Evolutionary conservation across 495 filamentous ascomycete genomes (phyloP).

Genomic region (Friedmanniomyces simplex): DNA sequence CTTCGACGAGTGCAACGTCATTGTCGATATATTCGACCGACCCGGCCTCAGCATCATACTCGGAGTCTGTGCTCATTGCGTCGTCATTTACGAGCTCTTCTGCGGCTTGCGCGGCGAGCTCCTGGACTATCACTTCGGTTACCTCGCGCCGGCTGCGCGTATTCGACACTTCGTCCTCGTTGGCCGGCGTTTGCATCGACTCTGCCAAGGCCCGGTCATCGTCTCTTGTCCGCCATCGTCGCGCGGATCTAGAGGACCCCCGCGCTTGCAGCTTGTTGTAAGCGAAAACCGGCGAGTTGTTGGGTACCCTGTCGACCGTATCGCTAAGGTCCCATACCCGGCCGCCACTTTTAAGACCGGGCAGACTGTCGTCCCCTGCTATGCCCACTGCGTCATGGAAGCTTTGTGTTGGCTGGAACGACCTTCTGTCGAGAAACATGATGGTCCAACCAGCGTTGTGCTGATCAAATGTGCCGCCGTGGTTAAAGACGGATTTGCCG

Average conservation of each 20-base stretch:
- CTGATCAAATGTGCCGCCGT: conserved; percentile 5
- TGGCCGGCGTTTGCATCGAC: too few species aligned
- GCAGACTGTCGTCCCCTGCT: not conserved
- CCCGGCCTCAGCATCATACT: not conserved
- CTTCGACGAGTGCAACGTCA: conserved; percentile 1
- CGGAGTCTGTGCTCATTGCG: not conserved
- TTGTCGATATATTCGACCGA: not conserved
- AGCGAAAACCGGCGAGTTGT: conserved; percentile 6
- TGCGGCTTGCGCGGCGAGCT: not conserved
- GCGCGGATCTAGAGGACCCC: not conserved
- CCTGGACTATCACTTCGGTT: not conserved
- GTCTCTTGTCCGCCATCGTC: not conserved
- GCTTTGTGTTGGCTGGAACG: conserved; percentile 13
- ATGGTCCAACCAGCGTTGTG: conserved; percentile 26
- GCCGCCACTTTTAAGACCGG: not conserved
- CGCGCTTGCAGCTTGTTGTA: not conserved
- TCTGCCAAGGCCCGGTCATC: too few species aligned
- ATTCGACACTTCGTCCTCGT: not conserved
- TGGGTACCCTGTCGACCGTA: conserved; percentile 3
- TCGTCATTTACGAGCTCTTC: conserved; percentile 1
- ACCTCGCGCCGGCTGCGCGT: not conserved
- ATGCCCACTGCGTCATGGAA: conserved; percentile 8
- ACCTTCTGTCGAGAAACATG: conserved; percentile 29
- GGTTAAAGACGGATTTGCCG: not conserved
- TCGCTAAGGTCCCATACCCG: conserved; percentile 14